Percentiles rank a stretch among this genome's conserved stretches.
Conservation (phyloP, 495 filamentous ascomycete species). For the Thermochaetoides thermophila region DNA sequence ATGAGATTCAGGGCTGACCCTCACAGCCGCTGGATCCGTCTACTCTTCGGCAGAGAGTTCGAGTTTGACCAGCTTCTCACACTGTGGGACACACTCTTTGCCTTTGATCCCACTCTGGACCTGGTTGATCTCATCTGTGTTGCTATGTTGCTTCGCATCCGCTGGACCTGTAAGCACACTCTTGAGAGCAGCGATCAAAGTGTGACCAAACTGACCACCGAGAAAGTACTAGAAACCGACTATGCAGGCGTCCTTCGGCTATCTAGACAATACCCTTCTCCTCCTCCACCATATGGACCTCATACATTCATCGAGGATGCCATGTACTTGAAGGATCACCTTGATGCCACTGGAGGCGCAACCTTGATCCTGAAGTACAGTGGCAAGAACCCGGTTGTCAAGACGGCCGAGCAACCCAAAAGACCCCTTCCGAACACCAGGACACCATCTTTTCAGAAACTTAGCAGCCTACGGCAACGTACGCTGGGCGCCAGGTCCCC, state of each 20-base stretch:
- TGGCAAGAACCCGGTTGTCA: slow-evolving; percentile 40
- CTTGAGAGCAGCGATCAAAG: not conserved
- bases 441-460: slow-evolving; percentile 18
- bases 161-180: slow-evolving; percentile 63
- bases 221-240: slow-evolving; percentile 70
- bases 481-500: slow-evolving; percentile 31
- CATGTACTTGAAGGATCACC: slow-evolving; percentile 66
- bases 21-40: slow-evolving; percentile 75
- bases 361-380: slow-evolving; percentile 76
- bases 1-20: slow-evolving; percentile 5
- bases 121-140: slow-evolving; percentile 81
- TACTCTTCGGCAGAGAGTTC: slow-evolving; percentile 89
- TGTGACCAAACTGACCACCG: slow-evolving; percentile 3
- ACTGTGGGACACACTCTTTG: slow-evolving; percentile 87
- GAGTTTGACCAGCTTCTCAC: slow-evolving; percentile 67
- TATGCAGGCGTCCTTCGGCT: slow-evolving; percentile 71
- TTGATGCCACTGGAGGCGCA: slow-evolving; percentile 53
- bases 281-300: slow-evolving; percentile 45
- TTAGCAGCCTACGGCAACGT: slow-evolving; percentile 19
- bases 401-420: slow-evolving; percentile 25
- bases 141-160: slow-evolving; percentile 82
- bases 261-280: slow-evolving; percentile 66
- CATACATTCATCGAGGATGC: slow-evolving; percentile 76
- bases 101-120: slow-evolving; percentile 67
- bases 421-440: slow-evolving; percentile 20